phyloP scores from a whole-genome alignment of 768 basidiomycete species.

The Hygrocybe coccinea region DNA sequence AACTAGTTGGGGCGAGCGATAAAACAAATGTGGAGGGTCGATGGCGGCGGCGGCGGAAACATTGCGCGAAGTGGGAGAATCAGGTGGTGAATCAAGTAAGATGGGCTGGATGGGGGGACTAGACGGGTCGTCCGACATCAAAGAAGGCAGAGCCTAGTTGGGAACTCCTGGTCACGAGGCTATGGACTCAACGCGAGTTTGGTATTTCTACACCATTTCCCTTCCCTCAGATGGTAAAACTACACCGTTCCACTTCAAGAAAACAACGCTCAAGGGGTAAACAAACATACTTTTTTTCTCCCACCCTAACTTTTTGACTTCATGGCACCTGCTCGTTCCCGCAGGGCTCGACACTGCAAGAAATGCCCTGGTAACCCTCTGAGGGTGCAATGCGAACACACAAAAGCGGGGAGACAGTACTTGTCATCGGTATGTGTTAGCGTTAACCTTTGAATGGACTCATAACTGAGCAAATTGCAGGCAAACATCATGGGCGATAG shows the following conservation, averaged over 20 bases:
- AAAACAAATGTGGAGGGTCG: background rate
- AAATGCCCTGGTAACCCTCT: background rate
- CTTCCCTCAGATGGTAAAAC: background rate
- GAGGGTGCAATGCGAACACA: background rate
- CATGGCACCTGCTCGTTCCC: background rate
- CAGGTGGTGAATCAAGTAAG: background rate
- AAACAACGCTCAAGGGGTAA: background rate
- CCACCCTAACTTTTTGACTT: background rate
- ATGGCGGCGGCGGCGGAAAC: background rate
- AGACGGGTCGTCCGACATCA: background rate
- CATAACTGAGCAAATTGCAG: background rate
- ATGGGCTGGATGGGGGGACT: background rate
- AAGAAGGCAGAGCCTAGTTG: background rate
- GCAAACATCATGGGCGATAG: background rate
- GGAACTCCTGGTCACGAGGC: background rate
- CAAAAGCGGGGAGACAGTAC: background rate
- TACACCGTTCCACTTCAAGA: background rate
- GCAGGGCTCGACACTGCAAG: background rate
- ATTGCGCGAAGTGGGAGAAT: background rate
- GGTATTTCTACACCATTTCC: constrained; percentile 1
- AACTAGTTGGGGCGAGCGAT: background rate
- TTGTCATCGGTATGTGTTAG: background rate
- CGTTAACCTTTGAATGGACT: background rate
- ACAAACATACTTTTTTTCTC: background rate
- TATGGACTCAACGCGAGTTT: background rate